phyloP scores from a whole-genome alignment of 2,329 filamentous ascomycete genomes.

The Colletotrichum brevisporum region DNA sequence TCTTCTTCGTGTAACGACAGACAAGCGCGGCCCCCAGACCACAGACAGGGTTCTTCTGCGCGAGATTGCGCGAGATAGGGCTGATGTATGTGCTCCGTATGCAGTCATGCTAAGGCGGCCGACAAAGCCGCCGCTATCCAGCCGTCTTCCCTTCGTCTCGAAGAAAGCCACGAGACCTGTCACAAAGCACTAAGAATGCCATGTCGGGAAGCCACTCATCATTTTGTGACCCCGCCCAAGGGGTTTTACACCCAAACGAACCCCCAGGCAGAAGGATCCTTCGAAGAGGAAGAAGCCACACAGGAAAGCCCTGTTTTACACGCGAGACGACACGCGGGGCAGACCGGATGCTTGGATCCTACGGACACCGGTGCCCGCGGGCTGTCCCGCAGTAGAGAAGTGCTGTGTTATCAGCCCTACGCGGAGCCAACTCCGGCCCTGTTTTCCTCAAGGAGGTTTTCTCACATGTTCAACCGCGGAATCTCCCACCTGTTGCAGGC shows the following conservation, averaged over 20 bases:
- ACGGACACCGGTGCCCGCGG: constrained; percentile 4
- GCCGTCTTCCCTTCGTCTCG: not conserved
- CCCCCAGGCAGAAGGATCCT: no score
- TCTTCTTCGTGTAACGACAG: not conserved
- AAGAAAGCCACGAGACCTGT: not conserved
- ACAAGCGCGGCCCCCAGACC: not conserved
- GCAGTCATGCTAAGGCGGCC: constrained; percentile 28
- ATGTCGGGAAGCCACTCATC: not conserved
- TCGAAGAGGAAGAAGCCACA: no score
- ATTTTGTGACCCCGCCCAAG: not conserved
- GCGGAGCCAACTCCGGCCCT: not conserved
- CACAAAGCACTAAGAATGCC: constrained; percentile 13
- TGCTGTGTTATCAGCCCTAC: not conserved
- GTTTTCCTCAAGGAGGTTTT: not conserved
- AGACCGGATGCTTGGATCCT: not conserved
- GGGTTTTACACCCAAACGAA: no score
- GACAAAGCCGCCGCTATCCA: constrained; percentile 3
- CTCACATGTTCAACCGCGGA: no score
- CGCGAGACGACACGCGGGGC: not conserved
- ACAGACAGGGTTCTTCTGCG: not conserved
- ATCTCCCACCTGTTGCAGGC: not conserved
- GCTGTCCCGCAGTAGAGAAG: not conserved
- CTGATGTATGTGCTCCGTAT: not conserved
- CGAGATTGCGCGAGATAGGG: not conserved
- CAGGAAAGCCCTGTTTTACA: no score